These are phyloP conservation scores for Pseudognaphalium luteoalbum DNA, from an alignment of 129 eudicot genomes.

Conservation along the genomic window DNA sequence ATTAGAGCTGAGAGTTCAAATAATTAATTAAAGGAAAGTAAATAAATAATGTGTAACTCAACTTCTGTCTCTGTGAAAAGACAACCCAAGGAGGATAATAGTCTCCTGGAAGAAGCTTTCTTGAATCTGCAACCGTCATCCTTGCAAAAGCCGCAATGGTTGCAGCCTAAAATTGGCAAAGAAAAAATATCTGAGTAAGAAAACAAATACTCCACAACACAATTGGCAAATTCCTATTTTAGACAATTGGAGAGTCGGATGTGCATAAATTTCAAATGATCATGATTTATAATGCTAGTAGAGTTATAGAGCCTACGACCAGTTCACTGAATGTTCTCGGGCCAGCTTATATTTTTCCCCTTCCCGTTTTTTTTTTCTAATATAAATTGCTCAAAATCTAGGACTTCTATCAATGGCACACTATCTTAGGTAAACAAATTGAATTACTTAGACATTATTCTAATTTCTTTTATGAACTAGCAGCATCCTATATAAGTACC, in stretches of 20 bases:
- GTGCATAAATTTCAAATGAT: neutral
- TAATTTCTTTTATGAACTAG: neutral
- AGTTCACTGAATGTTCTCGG: neutral
- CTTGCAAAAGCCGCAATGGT: slow-evolving; percentile 69
- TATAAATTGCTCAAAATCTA: too few species aligned
- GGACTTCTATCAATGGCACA: neutral
- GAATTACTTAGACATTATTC: neutral
- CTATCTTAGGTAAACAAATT: neutral
- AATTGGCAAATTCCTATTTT: neutral
- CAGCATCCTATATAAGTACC: neutral
- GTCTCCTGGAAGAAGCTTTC: slow-evolving; percentile 69
- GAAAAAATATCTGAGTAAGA: neutral
- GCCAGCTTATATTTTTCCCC: neutral
- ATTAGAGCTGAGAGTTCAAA: neutral
- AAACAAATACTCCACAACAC: neutral
- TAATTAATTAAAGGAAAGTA: neutral
- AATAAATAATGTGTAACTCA: slow-evolving; percentile 35
- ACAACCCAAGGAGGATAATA: slow-evolving; percentile 90
- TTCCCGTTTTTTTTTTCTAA: too few species aligned
- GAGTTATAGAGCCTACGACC: slow-evolving; percentile 1
- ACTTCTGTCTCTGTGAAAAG: slow-evolving; percentile 71
- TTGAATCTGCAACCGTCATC: slow-evolving; percentile 84
- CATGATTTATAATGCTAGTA: neutral
- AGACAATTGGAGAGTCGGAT: neutral
- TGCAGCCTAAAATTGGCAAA: slow-evolving; percentile 51